phyloP scores from a whole-genome alignment of 495 filamentous ascomycete species.

The Podospora didyma region DNA sequence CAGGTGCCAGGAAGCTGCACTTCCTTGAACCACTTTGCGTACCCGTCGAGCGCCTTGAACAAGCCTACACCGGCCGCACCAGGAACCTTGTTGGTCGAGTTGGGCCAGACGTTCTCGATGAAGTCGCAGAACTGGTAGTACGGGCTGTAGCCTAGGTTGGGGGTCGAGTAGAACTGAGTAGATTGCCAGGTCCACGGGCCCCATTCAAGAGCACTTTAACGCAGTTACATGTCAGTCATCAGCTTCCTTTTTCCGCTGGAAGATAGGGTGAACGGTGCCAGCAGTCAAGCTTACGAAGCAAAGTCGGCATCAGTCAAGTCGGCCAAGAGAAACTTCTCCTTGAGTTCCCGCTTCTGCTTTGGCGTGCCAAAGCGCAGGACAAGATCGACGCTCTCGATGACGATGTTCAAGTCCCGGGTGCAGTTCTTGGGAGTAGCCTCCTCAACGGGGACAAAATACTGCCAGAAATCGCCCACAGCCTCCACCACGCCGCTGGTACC shows the following conservation, averaged over 20 bases:
- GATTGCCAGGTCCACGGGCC: constrained; percentile 59
- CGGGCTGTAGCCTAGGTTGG: constrained; percentile 13
- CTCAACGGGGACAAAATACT: constrained; percentile 61
- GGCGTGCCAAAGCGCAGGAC: constrained; percentile 39
- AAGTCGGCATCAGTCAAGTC: constrained; percentile 57
- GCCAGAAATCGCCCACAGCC: constrained; percentile 60
- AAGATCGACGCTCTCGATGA: constrained; percentile 55
- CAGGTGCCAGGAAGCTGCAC: constrained; percentile 40
- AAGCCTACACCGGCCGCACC: constrained; percentile 26
- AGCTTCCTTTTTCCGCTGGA: neutral
- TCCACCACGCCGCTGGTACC: constrained; percentile 61
- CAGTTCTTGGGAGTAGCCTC: constrained; percentile 63
- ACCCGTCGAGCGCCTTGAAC: constrained; percentile 25
- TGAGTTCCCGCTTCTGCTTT: constrained; percentile 46
- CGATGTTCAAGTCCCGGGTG: constrained; percentile 49
- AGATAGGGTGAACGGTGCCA: no score
- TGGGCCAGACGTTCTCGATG: constrained; percentile 29
- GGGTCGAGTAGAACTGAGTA: constrained; percentile 36
- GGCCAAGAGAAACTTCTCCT: constrained; percentile 54
- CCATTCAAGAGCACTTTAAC: constrained; percentile 45
- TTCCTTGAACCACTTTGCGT: constrained; percentile 48
- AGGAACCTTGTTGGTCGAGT: constrained; percentile 22
- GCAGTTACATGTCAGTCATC: neutral
- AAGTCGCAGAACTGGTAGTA: constrained; percentile 35
- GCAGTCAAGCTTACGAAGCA: constrained; percentile 35